A percentile compares a stretch with the other conserved stretches of the same genome.
Conservation (phyloP, 2,329 filamentous ascomycete species). For the Calonectria pauciramosa region DNA sequence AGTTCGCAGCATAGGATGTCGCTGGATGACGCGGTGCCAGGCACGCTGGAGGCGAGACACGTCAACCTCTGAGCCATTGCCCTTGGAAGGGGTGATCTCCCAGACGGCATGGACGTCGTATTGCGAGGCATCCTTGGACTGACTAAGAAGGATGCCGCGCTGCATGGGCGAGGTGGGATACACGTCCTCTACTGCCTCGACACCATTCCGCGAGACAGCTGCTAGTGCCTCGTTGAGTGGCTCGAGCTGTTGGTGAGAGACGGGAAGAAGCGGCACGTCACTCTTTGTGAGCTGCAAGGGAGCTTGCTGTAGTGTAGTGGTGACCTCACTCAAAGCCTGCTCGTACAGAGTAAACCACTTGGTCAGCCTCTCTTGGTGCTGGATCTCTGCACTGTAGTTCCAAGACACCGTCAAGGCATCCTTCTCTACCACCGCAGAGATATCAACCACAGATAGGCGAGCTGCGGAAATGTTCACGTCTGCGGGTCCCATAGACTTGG, state of each 20-base stretch:
- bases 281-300: not conserved
- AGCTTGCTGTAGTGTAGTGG: not conserved
- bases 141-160: slow-evolving; percentile 53
- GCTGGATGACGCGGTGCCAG: slow-evolving; percentile 58
- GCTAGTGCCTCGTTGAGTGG: slow-evolving; percentile 33
- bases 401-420: not conserved
- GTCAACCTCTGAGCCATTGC: slow-evolving; percentile 35
- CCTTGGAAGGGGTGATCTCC: slow-evolving; percentile 38
- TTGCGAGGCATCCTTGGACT: slow-evolving; percentile 54
- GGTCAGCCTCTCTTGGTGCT: not conserved
- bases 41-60: slow-evolving; percentile 27
- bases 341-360: not conserved
- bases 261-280: slow-evolving; percentile 52
- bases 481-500: not conserved
- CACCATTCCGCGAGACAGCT: slow-evolving; percentile 23
- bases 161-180: slow-evolving; percentile 56
- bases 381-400: not conserved
- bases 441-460: slow-evolving; percentile 17
- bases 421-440: slow-evolving; percentile 12
- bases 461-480: slow-evolving; percentile 32
- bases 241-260: slow-evolving; percentile 35
- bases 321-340: not conserved
- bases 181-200: slow-evolving; percentile 40
- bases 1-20: slow-evolving; percentile 60
- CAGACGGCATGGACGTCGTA: slow-evolving; percentile 52